Evolutionary conservation across 2,329 filamentous ascomycete genomes (phyloP).

Genomic region (Leptosphaerulina australis): DNA sequence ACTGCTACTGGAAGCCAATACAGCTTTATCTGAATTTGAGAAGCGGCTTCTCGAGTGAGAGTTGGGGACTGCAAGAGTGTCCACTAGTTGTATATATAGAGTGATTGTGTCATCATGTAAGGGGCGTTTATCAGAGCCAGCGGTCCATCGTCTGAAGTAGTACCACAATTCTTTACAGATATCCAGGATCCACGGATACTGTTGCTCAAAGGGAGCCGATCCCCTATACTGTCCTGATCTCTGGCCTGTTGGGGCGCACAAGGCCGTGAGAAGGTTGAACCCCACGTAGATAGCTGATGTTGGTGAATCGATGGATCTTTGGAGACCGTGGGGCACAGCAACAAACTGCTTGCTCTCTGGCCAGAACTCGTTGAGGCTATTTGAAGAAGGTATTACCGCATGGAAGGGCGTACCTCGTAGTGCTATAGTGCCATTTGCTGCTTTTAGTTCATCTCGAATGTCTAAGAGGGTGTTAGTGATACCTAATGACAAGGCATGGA

Average conservation of each 20-base stretch:
- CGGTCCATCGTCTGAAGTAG: constrained; percentile 31
- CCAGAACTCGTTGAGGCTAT: constrained; percentile 47
- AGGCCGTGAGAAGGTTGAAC: constrained; percentile 32
- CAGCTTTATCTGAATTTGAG: constrained; percentile 28
- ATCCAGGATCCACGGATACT: constrained; percentile 38
- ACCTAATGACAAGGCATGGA: background rate
- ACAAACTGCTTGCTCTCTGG: constrained; percentile 49
- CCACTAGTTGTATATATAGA: constrained; percentile 34
- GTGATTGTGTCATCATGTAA: constrained; percentile 30
- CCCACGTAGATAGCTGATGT: constrained; percentile 35
- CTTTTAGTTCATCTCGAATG: constrained; percentile 53
- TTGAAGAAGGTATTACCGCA: constrained; percentile 49
- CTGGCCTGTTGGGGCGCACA: constrained; percentile 10
- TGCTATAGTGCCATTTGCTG: constrained; percentile 24
- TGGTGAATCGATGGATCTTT: constrained; percentile 37
- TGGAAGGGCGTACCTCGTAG: constrained; percentile 26
- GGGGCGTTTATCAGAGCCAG: constrained; percentile 10
- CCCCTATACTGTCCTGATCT: background rate
- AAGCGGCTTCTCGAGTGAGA: constrained; percentile 8
- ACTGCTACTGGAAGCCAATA: constrained; percentile 24
- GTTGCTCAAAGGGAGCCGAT: constrained; percentile 20
- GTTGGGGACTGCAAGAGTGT: constrained; percentile 20
- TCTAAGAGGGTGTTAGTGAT: constrained; percentile 45
- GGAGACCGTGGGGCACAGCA: constrained; percentile 50
- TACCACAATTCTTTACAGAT: constrained; percentile 34